phyloP scores from a whole-genome alignment of 2,329 filamentous ascomycete species.

The Fusarium sp. region DNA sequence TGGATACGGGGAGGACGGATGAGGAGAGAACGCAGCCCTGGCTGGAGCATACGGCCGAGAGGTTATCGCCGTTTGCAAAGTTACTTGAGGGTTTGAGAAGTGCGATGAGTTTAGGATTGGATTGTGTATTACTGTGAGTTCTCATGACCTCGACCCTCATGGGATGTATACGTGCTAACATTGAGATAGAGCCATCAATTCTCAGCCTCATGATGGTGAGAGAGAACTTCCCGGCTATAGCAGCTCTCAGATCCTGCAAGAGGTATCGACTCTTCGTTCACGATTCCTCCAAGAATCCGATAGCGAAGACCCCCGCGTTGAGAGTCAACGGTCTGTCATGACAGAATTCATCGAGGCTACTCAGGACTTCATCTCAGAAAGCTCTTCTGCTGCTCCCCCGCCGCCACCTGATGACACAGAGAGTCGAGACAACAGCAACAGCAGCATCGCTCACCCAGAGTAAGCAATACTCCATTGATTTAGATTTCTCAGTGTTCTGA shows the following conservation, averaged over 20 bases:
- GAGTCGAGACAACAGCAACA: constrained; percentile 20
- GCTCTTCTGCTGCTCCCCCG: constrained; percentile 28
- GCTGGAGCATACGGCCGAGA: constrained; percentile 46
- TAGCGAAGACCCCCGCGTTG: constrained; percentile 40
- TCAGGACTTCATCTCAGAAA: constrained; percentile 45
- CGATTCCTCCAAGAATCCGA: constrained; percentile 35
- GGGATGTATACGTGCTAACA: constrained; percentile 1
- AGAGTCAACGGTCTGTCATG: constrained; percentile 33
- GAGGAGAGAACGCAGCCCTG: constrained; percentile 33
- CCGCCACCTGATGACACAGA: constrained; percentile 16
- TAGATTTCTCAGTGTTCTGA: rapidly evolving
- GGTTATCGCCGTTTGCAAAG: constrained; percentile 36
- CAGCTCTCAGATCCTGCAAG: constrained; percentile 48
- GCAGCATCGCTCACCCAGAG: constrained; percentile 24
- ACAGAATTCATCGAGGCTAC: constrained; percentile 44
- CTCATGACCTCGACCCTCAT: rapidly evolving
- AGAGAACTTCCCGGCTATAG: constrained; percentile 47
- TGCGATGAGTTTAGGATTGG: constrained; percentile 45
- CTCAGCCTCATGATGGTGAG: constrained; percentile 34
- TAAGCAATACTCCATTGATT: too few species aligned
- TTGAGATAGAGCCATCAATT: constrained; percentile 39
- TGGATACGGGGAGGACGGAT: constrained; percentile 26
- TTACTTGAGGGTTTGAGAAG: constrained; percentile 41
- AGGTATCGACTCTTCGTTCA: constrained; percentile 39
- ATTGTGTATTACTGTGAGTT: constrained; percentile 43